Percentiles rank a stretch among this genome's conserved stretches.
phyloP scores from a whole-genome alignment of 345 rosid species.

The Odontarrhena argentea region DNA sequence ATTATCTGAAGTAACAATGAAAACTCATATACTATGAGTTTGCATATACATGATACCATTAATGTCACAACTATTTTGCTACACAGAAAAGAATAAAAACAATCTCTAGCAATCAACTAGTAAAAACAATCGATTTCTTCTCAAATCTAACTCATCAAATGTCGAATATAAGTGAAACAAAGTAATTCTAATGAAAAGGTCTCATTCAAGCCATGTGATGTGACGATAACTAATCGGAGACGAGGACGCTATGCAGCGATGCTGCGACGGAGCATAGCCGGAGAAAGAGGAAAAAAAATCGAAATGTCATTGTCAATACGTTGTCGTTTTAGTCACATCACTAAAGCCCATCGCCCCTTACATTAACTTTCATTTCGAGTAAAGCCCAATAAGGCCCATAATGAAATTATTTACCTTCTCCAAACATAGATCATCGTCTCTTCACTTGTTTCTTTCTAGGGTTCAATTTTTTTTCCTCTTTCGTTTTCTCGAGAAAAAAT shows the following conservation, averaged over 20 bases:
- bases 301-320: too few relatives aligned
- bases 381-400: background rate
- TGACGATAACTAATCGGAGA: background rate
- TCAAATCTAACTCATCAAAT: background rate
- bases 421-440: background rate
- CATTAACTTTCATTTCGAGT: background rate
- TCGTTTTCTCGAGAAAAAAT: background rate
- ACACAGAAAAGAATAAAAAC: background rate
- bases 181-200: background rate
- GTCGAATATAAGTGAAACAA: background rate
- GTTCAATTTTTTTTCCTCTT: background rate
- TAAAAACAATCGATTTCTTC: background rate
- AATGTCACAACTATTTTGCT: conserved; percentile 6
- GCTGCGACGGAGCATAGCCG: conserved; percentile 25
- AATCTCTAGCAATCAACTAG: conserved; percentile 3
- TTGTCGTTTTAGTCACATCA: background rate
- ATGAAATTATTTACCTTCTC: background rate
- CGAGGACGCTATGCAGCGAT: conserved; percentile 9
- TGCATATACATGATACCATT: background rate
- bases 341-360: conserved; percentile 4
- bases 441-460: conserved; percentile 12
- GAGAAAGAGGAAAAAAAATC: background rate
- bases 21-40: conserved; percentile 3
- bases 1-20: background rate
- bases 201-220: background rate